Base-by-base conservation (phyloP, 495 filamentous ascomycete species). In the Niebla homalea region DNA sequence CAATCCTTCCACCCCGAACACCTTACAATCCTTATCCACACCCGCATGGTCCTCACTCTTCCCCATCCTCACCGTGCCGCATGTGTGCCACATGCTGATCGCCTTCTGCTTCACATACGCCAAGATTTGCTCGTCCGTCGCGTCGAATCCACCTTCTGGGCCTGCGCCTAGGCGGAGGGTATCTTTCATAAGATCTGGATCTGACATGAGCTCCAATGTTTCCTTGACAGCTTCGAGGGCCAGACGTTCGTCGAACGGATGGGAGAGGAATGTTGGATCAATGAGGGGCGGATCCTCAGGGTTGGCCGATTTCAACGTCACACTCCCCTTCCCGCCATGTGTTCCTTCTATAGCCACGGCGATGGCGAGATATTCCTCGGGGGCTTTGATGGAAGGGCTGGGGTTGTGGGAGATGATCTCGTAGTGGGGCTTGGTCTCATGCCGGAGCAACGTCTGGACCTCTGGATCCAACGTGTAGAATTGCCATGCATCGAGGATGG, bases 61-160 rank as follows among this genome's bases (percentile, higher is more conserved):
- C 20, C 85, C 86, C 85, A 89, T 92, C 71, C 83, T 86, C 48
- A 85, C 85, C n/a, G 86, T 92, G 43, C 86, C 85, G 26, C 81
- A 81, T 1, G 81, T 83, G 61, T 89, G 85, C 63, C 89, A 89
- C 14, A 89, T 84, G 5, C 85, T 92, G 61, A 86, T 83, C 14
- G 84, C 84, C 1, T 77, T 82, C 32, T 75, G 73, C 32, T 82
- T 70, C 35, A 77, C 81, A 62, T 87, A 89, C 66, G 54, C 69
- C 18, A 77, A 58, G 38, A 82, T 64, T 38, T 78, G 73, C 49
- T 79, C 77, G 43, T 83, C 78, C 0, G 67, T 71, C 8, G 71
- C 63, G 29, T 32, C 29, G 29, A 32, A 32, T 8, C 29, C 29
- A 12, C 69, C 69, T n/a, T 58, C 49, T 0, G 79, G 75, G 0